Conservation (phyloP, 202 grass and related monocot genomes). For the Alloteropsis angusta region DNA sequence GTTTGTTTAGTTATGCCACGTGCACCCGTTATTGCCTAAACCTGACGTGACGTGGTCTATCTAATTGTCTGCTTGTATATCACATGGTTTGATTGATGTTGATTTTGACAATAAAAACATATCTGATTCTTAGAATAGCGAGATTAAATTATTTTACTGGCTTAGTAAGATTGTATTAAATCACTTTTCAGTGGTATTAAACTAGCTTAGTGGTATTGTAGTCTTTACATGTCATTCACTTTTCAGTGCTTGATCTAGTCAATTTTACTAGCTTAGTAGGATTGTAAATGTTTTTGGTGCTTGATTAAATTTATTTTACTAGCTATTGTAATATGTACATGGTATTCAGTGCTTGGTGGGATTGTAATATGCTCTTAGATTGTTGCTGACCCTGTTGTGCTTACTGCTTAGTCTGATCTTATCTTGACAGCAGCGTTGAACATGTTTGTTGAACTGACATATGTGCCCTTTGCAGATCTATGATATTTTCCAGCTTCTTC, state of each 20-base stretch:
- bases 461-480: constrained; percentile 40
- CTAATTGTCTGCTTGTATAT: background rate
- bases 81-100: background rate
- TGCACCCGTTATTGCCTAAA: too few species aligned
- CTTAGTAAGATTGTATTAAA: background rate
- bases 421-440: background rate
- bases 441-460: background rate
- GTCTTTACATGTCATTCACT: too few species aligned
- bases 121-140: background rate
- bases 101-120: background rate
- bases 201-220: too few species aligned
- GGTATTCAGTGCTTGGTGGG: background rate
- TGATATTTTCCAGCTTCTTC: constrained; percentile 64
- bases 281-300: background rate
- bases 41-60: background rate
- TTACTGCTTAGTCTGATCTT: background rate
- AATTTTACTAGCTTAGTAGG: background rate
- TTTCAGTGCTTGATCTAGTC: too few species aligned
- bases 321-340: background rate
- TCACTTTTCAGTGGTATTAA: too few species aligned
- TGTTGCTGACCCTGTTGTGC: background rate
- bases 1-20: background rate
- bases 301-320: background rate
- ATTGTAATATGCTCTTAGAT: background rate
- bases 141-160: background rate